Base-by-base conservation (phyloP, 2,329 filamentous ascomycete species). In the Dactylella cylindrospora region DNA sequence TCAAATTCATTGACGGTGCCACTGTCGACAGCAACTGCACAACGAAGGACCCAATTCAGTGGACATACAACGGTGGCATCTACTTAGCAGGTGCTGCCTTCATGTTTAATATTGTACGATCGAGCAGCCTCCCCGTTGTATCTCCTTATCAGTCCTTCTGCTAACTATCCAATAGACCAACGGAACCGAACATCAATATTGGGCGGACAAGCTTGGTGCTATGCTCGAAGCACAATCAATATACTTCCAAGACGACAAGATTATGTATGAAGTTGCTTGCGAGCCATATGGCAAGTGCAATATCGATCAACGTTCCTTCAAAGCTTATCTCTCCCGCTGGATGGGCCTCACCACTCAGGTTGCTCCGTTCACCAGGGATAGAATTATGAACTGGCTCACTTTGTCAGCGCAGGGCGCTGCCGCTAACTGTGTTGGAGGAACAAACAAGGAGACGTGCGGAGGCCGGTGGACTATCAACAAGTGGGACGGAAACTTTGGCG, bases 261-360 rank as follows among this genome's bases (percentile, higher is more conserved):
- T 85, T 66, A 82, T 86, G 67, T 81, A 75, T 52, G 87, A 91
- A 71, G 73, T 80, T 2, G 76, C 82, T 9, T 91, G 87, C 73
- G 85, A 89, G 67, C 73, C 77, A 2, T 73, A 70, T 2, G 70
- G 71, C 17, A 78, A 74, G 15, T 91, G 88, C 75, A 84, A 84
- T 55, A 77, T 80, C 40, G 88, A 91, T 68, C 86, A 89, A 76
- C 73, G 81, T 60, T 81, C 81, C 1, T 90, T 85, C 79, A 88
- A 88, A 72, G 84, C 84, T 31, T 83, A 84, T 55, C 75, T 87
- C 13, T 78, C 82, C 66, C 79, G 83, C 32, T 86, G 84, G 82
- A 75, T 88, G 66, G 76, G 80, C 3, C 76, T 79, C 17, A 77
- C 80, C 1, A 78, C 80, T 1, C 77, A 84, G 66, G 53, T 88